Evolutionary conservation across 2,329 filamentous ascomycete genomes (phyloP).

Genomic region (Nemania abortiva): DNA sequence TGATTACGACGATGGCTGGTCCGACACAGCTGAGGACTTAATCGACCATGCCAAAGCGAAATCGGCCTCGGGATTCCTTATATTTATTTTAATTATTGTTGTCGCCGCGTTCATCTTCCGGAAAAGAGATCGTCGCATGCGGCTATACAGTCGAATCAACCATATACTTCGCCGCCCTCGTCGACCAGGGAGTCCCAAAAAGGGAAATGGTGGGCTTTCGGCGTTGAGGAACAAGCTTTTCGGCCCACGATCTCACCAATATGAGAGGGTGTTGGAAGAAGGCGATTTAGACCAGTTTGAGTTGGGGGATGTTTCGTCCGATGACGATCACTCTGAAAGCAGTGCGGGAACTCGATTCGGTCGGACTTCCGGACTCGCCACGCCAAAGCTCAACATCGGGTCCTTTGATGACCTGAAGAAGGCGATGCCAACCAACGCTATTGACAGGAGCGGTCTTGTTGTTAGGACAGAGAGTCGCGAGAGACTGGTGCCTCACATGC

Average conservation of each 20-base stretch:
- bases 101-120: conserved; percentile 79
- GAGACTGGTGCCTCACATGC: conserved; percentile 71
- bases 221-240: conserved; percentile 73
- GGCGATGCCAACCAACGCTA: conserved; percentile 55
- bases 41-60: conserved; percentile 75
- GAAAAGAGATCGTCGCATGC: conserved; percentile 79
- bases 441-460: conserved; percentile 78
- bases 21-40: conserved; percentile 66
- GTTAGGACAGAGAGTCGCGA: conserved; percentile 90
- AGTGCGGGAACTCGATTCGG: conserved; percentile 66
- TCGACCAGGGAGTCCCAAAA: conserved; percentile 61
- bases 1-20: conserved; percentile 65
- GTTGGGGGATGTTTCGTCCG: conserved; percentile 74
- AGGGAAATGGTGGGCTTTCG: conserved; percentile 61
- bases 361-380: conserved; percentile 74
- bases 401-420: conserved; percentile 62
- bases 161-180: conserved; percentile 57
- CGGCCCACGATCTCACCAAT: conserved; percentile 67
- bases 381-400: conserved; percentile 69
- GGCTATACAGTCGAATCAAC: conserved; percentile 68
- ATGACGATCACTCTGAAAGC: conserved; percentile 73
- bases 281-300: conserved; percentile 83
- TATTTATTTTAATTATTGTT: conserved; percentile 80
- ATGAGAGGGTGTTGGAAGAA: conserved; percentile 89
- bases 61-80: conserved; percentile 78